These are phyloP conservation scores for Carex kokanica DNA, from an alignment of 176 grass and related monocot species.

Conservation along the genomic window DNA sequence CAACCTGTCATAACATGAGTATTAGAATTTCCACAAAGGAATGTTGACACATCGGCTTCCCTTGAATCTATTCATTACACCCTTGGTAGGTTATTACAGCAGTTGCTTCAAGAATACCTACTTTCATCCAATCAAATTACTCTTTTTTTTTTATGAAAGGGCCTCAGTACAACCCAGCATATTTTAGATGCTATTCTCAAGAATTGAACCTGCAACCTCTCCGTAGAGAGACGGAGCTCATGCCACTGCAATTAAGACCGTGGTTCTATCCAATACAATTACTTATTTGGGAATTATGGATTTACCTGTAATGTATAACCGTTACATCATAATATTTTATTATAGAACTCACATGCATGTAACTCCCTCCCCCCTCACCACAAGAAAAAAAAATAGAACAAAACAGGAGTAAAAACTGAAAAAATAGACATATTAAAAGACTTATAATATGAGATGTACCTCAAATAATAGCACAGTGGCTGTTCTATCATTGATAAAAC, in stretches of 20 bases:
- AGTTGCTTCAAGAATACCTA: neutral
- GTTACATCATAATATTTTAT: neutral
- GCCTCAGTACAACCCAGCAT: too few relatives aligned
- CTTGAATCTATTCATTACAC: neutral
- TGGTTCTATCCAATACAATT: neutral
- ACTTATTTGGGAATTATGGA: neutral
- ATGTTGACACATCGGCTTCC: neutral
- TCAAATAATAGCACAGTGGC: slow-evolving; percentile 71
- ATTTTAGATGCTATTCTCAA: too few relatives aligned
- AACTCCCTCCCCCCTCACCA: neutral
- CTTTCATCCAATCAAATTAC: neutral
- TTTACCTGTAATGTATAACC: neutral
- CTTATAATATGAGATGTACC: slow-evolving; percentile 40
- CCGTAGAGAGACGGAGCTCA: too few relatives aligned
- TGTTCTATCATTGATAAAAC: slow-evolving; percentile 65
- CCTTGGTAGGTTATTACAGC: neutral
- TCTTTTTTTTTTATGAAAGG: too few relatives aligned
- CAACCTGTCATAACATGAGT: slow-evolving; percentile 45
- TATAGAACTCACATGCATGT: neutral
- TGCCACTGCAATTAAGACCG: too few relatives aligned
- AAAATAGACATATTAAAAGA: neutral
- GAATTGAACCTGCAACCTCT: too few relatives aligned
- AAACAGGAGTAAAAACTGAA: neutral
- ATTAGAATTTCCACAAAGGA: neutral
- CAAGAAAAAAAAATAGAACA: slow-evolving; percentile 12